Evolutionary conservation across 148 eudicot species (phyloP), one percentile per base, ranked within the genome.

Genomic region (Persicaria tinctoria): DNA sequence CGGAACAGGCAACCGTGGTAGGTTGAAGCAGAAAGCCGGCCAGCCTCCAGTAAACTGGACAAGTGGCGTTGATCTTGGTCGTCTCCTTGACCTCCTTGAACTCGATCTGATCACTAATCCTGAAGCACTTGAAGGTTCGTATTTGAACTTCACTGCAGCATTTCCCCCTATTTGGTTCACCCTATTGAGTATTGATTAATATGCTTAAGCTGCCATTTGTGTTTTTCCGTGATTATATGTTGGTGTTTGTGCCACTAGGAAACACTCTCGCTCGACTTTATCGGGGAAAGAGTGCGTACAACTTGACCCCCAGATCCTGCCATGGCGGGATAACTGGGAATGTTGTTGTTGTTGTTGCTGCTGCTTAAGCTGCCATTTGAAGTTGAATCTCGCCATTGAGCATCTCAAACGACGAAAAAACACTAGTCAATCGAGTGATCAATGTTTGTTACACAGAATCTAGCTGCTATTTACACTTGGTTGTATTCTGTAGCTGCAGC

Each of bases 31-130:
- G 64, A 85, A 82, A 80, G 83, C 74, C 60, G 92, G 92, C 20
- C 86, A 83, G 50, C 85, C 92, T 76, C 89, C 92, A 0, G 92
- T 84, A 78, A 86, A 85, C 73, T 89, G 92, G 92, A 89, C 92
- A 2, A 86, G 88, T 76, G 92, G 85, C 46, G 92, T 89, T 76
- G 92, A 89, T 68, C 84, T 89, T 70, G 92, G 92, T 75, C 88
- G 92, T 13, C 92, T 89, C 76, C 92, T 89, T 73, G 92, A 89
- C 74, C 85, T 83, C 76, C 88, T 89, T 46, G 92, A 89, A 76
- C 92, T 89, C 69, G 92, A 89, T 86, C 79, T 89, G 50, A 80
- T 89, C 54, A 85, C 92, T 62, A 85, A 85, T 46, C 41, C 41
- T 48, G 87, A 80, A 66, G 87, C 78, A 46, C 90, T 89, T 74